Percentiles rank a stretch among this genome's conserved stretches.
These are phyloP conservation scores for Myxozyma kluyveri DNA, from an alignment of 805 yeast species.

Conservation along the genomic window DNA sequence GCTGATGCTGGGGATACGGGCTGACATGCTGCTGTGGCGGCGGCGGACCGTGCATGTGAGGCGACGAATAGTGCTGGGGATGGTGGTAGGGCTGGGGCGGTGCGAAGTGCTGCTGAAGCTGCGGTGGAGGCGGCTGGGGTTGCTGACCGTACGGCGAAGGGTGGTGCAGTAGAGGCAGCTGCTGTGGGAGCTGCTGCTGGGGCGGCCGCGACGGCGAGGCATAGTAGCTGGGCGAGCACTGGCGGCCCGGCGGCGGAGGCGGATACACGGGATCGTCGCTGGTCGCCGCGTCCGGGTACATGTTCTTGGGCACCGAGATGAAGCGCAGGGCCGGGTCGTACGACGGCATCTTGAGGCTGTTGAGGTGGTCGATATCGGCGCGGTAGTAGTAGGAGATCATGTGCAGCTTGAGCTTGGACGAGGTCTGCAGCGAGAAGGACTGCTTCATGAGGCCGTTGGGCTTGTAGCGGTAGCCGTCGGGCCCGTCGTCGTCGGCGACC, in stretches of 20 bases:
- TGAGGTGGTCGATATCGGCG: slow-evolving; percentile 33
- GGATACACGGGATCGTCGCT: no score
- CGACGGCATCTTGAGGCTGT: slow-evolving; percentile 43
- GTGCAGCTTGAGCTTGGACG: slow-evolving; percentile 55
- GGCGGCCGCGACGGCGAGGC: slow-evolving; percentile 5
- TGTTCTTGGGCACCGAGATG: slow-evolving; percentile 39
- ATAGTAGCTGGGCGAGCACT: slow-evolving; percentile 12
- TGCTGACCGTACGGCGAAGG: background rate
- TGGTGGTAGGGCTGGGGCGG: slow-evolving; percentile 4
- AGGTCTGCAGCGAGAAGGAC: slow-evolving; percentile 56
- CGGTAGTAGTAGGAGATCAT: slow-evolving; percentile 55
- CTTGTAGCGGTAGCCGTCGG: slow-evolving; percentile 44
- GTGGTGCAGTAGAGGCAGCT: background rate
- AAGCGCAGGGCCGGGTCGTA: slow-evolving; percentile 43
- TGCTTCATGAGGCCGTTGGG: slow-evolving; percentile 61
- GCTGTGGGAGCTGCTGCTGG: slow-evolving; percentile 7
- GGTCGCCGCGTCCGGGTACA: slow-evolving; percentile 41
- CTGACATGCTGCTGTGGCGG: slow-evolving; percentile 6
- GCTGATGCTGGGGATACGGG: slow-evolving; percentile 6
- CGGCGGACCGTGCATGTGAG: background rate
- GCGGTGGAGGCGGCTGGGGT: slow-evolving; percentile 2
- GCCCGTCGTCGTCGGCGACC: slow-evolving; percentile 19
- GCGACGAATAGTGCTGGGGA: slow-evolving; percentile 6
- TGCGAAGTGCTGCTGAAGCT: slow-evolving; percentile 7
- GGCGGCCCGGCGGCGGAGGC: slow-evolving; percentile 7